Evolutionary conservation across 1,284 basidiomycete species (phyloP).

Genomic region (Pseudozyma tsukubaensis): DNA sequence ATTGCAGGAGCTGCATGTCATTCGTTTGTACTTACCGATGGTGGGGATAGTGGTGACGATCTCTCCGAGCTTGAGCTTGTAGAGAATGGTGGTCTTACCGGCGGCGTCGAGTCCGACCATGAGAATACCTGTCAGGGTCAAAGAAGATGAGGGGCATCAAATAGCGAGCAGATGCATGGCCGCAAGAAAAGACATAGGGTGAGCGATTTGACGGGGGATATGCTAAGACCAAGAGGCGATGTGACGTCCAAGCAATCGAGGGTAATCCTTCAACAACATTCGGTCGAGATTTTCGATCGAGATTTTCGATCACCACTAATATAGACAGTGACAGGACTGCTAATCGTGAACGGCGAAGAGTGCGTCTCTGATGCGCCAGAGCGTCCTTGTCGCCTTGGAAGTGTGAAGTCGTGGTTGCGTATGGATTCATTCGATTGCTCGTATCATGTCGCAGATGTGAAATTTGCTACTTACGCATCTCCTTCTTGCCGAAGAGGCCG

Average conservation of each 20-base stretch:
- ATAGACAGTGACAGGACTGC: no score
- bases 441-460: not conserved
- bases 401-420: no score
- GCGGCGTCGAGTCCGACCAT: conserved; percentile 95
- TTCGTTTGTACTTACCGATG: conserved; percentile 72
- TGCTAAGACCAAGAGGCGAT: no score
- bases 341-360: no score
- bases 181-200: not conserved
- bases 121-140: conserved; percentile 68
- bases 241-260: no score
- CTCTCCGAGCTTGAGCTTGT: conserved; percentile 99
- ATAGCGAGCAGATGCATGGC: not conserved
- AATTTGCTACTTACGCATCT: conserved; percentile 62
- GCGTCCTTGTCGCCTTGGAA: no score
- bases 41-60: conserved; percentile 99
- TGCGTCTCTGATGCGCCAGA: no score
- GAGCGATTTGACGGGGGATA: not conserved
- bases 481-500: conserved; percentile 69
- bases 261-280: no score
- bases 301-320: no score
- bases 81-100: conserved; percentile 84
- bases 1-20: not conserved
- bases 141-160: not conserved
- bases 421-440: conserved; percentile 6
- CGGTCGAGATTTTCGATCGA: no score